phyloP scores from a whole-genome alignment of 1,284 basidiomycete genomes.

The Rhodotorula sp. region DNA sequence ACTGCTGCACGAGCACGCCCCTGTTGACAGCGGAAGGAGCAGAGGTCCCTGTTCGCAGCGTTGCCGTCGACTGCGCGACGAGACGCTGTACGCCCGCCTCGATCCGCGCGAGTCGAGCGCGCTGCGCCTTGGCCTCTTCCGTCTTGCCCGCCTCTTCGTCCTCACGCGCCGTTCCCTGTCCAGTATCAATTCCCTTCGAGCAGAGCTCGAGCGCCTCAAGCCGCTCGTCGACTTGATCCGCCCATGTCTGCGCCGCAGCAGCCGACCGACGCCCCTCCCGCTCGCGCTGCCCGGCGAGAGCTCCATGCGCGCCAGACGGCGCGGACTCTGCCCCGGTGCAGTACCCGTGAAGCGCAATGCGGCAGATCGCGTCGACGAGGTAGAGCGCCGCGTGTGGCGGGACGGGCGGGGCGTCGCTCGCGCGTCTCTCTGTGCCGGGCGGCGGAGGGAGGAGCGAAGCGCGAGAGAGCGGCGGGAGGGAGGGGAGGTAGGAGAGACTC shows the following conservation, averaged over 20 bases:
- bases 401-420: not conserved
- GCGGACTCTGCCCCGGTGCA: not conserved
- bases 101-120: too few species aligned
- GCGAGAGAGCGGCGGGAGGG: conserved; percentile 6
- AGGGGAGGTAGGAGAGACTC: not conserved
- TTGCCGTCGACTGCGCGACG: too few species aligned
- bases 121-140: too few species aligned
- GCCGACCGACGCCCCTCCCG: too few species aligned
- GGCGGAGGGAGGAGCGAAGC: not conserved
- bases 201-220: not conserved
- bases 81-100: too few species aligned
- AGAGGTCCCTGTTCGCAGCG: too few species aligned
- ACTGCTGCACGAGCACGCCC: too few species aligned
- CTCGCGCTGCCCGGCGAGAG: not conserved
- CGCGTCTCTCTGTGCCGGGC: too few species aligned
- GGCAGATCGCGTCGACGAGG: conserved; percentile 16
- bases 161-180: too few species aligned
- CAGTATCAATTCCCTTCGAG: too few species aligned
- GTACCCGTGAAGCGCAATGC: conserved; percentile 1
- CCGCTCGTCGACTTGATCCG: not conserved
- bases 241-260: not conserved
- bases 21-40: too few species aligned
- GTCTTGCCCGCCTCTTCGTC: too few species aligned
- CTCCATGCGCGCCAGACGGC: not conserved
- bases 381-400: conserved; percentile 1